Evolutionary conservation across 257 asterid species (phyloP).

Genomic region (Anisodus acutangulus): DNA sequence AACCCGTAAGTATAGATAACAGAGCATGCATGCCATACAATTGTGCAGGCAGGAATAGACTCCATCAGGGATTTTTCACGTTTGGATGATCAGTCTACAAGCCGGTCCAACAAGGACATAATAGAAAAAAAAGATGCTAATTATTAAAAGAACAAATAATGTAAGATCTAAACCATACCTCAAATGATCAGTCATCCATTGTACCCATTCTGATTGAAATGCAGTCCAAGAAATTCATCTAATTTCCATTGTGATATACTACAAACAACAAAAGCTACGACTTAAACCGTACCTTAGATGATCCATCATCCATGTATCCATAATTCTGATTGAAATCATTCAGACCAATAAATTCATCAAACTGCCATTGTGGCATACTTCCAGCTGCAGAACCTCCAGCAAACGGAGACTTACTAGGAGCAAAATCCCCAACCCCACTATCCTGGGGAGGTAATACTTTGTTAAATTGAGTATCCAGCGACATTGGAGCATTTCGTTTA

Average conservation of each 20-base stretch:
- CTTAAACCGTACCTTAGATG: constrained; percentile 68
- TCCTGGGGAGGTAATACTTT: constrained; percentile 46
- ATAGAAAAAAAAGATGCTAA: background rate
- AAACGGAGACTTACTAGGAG: constrained; percentile 43
- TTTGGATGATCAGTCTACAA: constrained; percentile 20
- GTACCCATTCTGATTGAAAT: constrained; percentile 1
- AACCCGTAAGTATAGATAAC: background rate
- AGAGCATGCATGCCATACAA: background rate
- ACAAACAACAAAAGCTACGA: constrained; percentile 5
- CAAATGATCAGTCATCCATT: constrained; percentile 21
- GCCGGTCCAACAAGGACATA: background rate
- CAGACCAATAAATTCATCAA: constrained; percentile 76
- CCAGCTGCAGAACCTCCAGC: constrained; percentile 72
- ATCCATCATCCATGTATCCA: constrained; percentile 57
- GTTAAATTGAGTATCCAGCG: constrained; percentile 46
- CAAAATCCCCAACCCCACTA: constrained; percentile 38
- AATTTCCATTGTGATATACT: constrained; percentile 4
- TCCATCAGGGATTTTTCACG: background rate
- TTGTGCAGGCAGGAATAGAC: background rate
- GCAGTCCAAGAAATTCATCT: constrained; percentile 27
- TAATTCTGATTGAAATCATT: constrained; percentile 56
- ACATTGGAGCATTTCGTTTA: constrained; percentile 36
- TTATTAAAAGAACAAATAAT: background rate
- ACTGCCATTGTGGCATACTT: constrained; percentile 67
- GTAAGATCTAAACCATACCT: constrained; percentile 14